Percentiles rank a stretch among this genome's conserved stretches.
Evolutionary conservation across 805 yeast species (phyloP).

Genomic region (Lipomyces chichibuensis): DNA sequence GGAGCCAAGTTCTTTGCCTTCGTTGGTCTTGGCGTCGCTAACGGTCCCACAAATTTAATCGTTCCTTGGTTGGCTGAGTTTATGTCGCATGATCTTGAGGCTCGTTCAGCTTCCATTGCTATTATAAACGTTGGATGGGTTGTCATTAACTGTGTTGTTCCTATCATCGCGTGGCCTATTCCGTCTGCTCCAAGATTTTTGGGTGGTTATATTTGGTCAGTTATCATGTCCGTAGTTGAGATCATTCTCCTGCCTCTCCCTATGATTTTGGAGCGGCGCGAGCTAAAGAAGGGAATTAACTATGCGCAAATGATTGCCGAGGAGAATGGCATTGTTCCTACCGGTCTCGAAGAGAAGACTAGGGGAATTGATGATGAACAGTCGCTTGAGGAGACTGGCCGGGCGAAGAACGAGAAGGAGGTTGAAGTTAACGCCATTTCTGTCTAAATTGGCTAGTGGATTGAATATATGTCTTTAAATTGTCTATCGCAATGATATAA

Average conservation of each 20-base stretch:
- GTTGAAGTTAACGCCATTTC: background rate
- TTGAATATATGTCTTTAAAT: background rate
- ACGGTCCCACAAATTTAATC: constrained; percentile 30
- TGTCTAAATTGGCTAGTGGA: background rate
- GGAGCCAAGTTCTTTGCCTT: constrained; percentile 65
- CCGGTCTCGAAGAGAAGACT: constrained; percentile 11
- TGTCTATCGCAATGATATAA: no score
- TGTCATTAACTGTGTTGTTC: constrained; percentile 29
- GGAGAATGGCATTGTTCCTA: constrained; percentile 1
- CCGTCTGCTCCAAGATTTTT: constrained; percentile 17
- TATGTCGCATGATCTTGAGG: constrained; percentile 30
- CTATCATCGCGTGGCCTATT: constrained; percentile 29
- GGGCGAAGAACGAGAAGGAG: background rate
- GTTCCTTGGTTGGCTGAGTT: constrained; percentile 31
- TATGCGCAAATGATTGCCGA: constrained; percentile 1
- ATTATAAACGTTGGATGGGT: constrained; percentile 34
- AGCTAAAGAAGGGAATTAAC: constrained; percentile 19
- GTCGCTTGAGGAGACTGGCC: background rate
- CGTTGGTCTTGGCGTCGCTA: constrained; percentile 29
- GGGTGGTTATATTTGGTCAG: constrained; percentile 29
- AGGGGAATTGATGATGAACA: constrained; percentile 2
- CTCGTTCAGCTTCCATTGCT: constrained; percentile 30
- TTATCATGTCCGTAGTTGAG: constrained; percentile 19
- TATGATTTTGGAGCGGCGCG: constrained; percentile 19
- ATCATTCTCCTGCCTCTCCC: constrained; percentile 25